Base-by-base conservation (phyloP, 306 rosid species). In the Urtica urens region DNA sequence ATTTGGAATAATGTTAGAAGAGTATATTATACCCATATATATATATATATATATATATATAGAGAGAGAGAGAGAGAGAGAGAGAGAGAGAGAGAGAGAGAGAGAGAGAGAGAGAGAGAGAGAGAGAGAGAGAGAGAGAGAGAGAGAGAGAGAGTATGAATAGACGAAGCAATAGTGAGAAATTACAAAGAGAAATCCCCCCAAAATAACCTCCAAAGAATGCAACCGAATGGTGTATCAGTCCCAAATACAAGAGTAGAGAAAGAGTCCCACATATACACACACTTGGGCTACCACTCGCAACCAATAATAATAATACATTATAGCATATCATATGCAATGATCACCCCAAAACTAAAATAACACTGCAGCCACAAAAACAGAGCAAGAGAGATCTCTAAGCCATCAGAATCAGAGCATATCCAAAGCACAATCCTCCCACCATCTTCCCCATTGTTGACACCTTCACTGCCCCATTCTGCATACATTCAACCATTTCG, bases 381-480 rank as follows among this genome's bases (percentile, higher is more conserved):
- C 39, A 35, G 12, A 35, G 10, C 71, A 13, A 13, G 46, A 20
- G 14, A 14, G 20, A 28, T 14, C 44, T 58, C 81, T 83, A 81
- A 62, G 78, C 48, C 65, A 80, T 22, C 64, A 79, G 47, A 30
- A 62, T 61, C 14, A 78, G 46, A 31, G 60, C 81, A 47, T 55
- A 71, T 56, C 78, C 96, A 11, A 80, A 47, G 42, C 55, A 30
- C 53, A 72, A 55, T 74, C 93, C 73, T 49, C 72, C 79, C 30
- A 58, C 69, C 85, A 75, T 67, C 77, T 61, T 76, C 51, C 62
- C 62, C 64, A 66, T 13, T 1, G 79, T 63, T 68, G 71, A 46
- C 74, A 71, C 40, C 67, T 67, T 87, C 71, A 65, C 86, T 12
- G 30, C 88, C 56, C 96, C 96, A 57, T 88, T 83, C 96, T 88